Evolutionary conservation across 2,329 filamentous ascomycete species (phyloP).

Genomic region (Pseudophaeomoniella oleicola): DNA sequence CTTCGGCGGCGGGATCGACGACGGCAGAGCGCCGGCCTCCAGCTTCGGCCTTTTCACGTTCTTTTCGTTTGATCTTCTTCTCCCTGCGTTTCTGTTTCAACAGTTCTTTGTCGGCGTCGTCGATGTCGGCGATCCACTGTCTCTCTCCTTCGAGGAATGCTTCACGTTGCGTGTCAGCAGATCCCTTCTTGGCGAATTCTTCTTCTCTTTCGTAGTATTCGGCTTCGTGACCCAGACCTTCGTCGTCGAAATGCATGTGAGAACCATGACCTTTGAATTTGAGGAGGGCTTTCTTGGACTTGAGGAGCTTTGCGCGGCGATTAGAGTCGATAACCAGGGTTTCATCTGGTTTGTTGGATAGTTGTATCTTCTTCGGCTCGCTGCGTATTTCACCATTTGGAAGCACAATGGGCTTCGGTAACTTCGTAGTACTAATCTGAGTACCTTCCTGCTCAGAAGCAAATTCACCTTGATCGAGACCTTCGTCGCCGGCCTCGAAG

Average conservation of each 20-base stretch:
- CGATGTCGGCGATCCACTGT: slow-evolving; percentile 55
- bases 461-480: slow-evolving; percentile 22
- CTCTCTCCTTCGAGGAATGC: slow-evolving; percentile 67
- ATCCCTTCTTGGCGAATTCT: slow-evolving; percentile 60
- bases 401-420: neutral
- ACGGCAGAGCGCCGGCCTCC: slow-evolving; percentile 11
- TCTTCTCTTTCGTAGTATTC: slow-evolving; percentile 83
- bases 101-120: slow-evolving; percentile 67
- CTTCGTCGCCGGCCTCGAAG: slow-evolving; percentile 55
- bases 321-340: slow-evolving; percentile 83
- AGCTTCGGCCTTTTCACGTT: slow-evolving; percentile 19
- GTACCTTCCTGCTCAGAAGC: slow-evolving; percentile 25
- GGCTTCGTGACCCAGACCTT: slow-evolving; percentile 48
- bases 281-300: slow-evolving; percentile 84
- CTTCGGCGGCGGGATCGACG: slow-evolving; percentile 15
- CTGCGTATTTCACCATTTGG: slow-evolving; percentile 18
- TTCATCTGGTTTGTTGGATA: slow-evolving; percentile 44
- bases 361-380: slow-evolving; percentile 19
- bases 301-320: slow-evolving; percentile 85
- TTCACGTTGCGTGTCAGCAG: slow-evolving; percentile 59
- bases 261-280: slow-evolving; percentile 78
- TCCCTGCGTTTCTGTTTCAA: slow-evolving; percentile 56
- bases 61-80: slow-evolving; percentile 30
- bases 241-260: slow-evolving; percentile 79
- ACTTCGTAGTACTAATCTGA: neutral